Evolutionary conservation across 495 filamentous ascomycete species (phyloP).

Genomic region (Elaphomyces granulatus): DNA sequence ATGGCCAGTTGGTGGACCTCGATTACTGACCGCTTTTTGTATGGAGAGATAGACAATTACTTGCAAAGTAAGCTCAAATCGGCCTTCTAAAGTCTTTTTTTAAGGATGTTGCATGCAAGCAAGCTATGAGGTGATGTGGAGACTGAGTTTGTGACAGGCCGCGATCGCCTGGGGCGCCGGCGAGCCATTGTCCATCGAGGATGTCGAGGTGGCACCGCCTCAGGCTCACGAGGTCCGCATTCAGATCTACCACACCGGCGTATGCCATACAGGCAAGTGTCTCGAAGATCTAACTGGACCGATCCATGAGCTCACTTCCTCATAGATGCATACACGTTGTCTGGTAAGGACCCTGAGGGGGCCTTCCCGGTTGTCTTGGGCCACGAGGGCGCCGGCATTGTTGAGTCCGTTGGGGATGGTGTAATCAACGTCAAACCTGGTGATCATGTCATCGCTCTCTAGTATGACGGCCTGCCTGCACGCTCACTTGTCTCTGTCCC

Average conservation of each 20-base stretch:
- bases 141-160: conserved; percentile 37
- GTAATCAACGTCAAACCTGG: conserved; percentile 81
- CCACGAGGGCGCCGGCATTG: conserved; percentile 92
- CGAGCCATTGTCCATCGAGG: conserved; percentile 75
- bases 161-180: conserved; percentile 94
- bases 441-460: conserved; percentile 81
- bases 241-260: conserved; percentile 89
- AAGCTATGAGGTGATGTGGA: not conserved
- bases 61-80: conserved; percentile 43
- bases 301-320: conserved; percentile 1
- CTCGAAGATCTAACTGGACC: conserved; percentile 3
- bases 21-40: conserved; percentile 4
- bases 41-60: conserved; percentile 47
- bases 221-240: conserved; percentile 92
- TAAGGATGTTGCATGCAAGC: conserved; percentile 1
- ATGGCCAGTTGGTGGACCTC: not conserved
- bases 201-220: conserved; percentile 85
- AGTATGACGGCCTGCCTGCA: too few relatives aligned
- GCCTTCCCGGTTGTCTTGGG: conserved; percentile 94
- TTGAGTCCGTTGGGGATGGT: conserved; percentile 93
- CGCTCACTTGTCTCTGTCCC: too few relatives aligned
- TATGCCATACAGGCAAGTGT: conserved; percentile 83
- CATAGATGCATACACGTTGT: conserved; percentile 91
- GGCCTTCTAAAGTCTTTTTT: conserved; percentile 1
- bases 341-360: conserved; percentile 95